phyloP scores from a whole-genome alignment of 345 rosid genomes.

The Acer negundo region DNA sequence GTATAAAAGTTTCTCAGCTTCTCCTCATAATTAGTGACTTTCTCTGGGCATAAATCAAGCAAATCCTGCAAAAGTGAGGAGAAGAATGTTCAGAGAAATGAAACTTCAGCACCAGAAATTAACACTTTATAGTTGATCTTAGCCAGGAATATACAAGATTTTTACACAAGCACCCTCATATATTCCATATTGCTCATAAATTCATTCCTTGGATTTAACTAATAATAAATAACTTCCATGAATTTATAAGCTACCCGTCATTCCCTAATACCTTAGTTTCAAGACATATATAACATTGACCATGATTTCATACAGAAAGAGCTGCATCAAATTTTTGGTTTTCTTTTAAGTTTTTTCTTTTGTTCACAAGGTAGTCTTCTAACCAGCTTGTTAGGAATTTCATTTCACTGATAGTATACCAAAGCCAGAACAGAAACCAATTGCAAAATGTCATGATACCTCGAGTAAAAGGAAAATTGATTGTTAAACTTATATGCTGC shows the following conservation, averaged over 20 bases:
- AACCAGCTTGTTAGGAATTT: not conserved
- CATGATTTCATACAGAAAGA: not conserved
- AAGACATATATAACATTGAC: not conserved
- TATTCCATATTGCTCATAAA: not conserved
- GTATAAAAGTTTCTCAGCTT: constrained; percentile 84
- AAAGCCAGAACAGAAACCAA: not conserved
- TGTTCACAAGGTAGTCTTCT: not conserved
- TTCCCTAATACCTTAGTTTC: not conserved
- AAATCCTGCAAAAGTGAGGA: constrained; percentile 51
- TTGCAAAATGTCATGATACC: not conserved
- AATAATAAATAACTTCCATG: not conserved
- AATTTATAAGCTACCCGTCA: not conserved
- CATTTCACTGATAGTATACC: not conserved
- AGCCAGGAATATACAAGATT: not conserved
- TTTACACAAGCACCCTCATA: not conserved
- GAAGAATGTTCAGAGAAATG: not conserved
- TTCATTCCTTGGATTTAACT: not conserved
- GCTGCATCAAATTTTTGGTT: not conserved
- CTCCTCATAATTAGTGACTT: constrained; percentile 79
- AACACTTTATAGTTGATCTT: not conserved
- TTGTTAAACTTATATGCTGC: not conserved
- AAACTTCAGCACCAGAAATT: not conserved
- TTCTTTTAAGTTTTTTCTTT: not conserved
- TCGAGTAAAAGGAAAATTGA: not conserved
- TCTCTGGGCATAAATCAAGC: constrained; percentile 82